These are phyloP conservation scores for Hymenoscyphus infarciens DNA, from an alignment of 2,329 filamentous ascomycete genomes.

Conservation along the genomic window DNA sequence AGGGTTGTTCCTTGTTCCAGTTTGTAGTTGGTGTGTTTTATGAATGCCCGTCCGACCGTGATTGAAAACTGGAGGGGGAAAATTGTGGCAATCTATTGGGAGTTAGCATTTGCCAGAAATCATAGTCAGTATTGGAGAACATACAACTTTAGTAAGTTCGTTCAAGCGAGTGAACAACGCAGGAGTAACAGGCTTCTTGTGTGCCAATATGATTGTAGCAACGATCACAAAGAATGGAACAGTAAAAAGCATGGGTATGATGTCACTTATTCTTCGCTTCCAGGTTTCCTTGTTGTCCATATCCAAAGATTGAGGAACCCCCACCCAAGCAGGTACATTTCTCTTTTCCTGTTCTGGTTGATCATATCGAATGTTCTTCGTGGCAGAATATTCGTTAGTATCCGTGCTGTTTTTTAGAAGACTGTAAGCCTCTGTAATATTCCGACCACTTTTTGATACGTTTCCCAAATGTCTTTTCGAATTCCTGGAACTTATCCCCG, in stretches of 20 bases:
- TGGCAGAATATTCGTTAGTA: neutral
- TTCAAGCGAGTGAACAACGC: neutral
- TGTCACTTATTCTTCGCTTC: constrained; percentile 5
- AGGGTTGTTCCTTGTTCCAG: constrained; percentile 17
- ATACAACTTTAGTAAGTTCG: constrained; percentile 11
- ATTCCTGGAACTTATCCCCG: neutral
- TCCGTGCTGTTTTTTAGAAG: neutral
- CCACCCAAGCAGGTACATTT: constrained; percentile 10
- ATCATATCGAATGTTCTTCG: constrained; percentile 7
- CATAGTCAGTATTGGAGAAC: neutral
- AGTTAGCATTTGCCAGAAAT: neutral
- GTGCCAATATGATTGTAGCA: constrained; percentile 3
- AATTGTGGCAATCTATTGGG: constrained; percentile 12
- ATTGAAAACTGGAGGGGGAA: constrained; percentile 17
- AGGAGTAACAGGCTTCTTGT: constrained; percentile 3
- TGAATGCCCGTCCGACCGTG: constrained; percentile 13
- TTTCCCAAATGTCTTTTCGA: neutral
- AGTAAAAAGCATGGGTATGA: neutral
- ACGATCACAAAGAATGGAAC: constrained; percentile 12
- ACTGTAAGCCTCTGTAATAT: constrained; percentile 7
- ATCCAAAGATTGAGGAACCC: constrained; percentile 11
- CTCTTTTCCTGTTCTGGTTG: constrained; percentile 11
- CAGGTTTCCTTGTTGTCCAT: constrained; percentile 4
- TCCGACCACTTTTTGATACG: neutral
- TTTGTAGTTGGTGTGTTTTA: constrained; percentile 16